phyloP scores from a whole-genome alignment of 345 rosid species.

The Nephelium lappaceum region DNA sequence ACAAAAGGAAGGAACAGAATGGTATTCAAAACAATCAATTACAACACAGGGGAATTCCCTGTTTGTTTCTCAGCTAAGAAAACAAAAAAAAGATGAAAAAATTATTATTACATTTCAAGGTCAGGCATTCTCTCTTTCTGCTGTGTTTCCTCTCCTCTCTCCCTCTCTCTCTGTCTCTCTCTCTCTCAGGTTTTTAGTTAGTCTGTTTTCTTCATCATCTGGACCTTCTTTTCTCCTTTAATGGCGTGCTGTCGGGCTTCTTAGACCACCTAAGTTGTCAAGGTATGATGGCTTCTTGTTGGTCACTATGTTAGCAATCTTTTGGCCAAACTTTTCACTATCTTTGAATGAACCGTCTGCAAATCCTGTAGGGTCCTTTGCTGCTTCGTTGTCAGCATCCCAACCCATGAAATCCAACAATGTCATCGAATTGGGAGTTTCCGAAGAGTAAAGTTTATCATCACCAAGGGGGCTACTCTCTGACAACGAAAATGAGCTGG shows the following conservation, averaged over 20 bases:
- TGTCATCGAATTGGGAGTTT: conserved; percentile 38
- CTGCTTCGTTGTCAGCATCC: conserved; percentile 43
- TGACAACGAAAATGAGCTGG: background rate
- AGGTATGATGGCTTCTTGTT: conserved; percentile 65
- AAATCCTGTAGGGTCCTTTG: conserved; percentile 32
- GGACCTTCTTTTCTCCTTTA: conserved; percentile 24
- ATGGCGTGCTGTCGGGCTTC: conserved; percentile 78
- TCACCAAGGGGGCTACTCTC: background rate
- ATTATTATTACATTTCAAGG: conserved; percentile 1
- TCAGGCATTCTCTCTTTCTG: conserved; percentile 23
- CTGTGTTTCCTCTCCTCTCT: background rate
- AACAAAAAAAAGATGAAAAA: no score
- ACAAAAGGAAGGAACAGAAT: conserved; percentile 29
- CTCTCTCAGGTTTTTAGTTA: background rate
- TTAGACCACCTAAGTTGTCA: conserved; percentile 54
- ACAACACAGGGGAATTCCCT: conserved; percentile 4
- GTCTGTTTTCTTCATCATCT: background rate
- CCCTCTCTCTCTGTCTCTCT: background rate
- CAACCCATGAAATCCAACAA: conserved; percentile 82
- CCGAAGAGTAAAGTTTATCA: background rate
- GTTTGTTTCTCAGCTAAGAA: background rate
- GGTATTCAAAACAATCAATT: background rate
- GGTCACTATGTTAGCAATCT: conserved; percentile 44
- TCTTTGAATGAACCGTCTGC: conserved; percentile 42
- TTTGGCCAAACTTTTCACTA: conserved; percentile 37